These are phyloP conservation scores for Fusarium sp. DNA, from an alignment of 2,329 filamentous ascomycete species.

Conservation along the genomic window DNA sequence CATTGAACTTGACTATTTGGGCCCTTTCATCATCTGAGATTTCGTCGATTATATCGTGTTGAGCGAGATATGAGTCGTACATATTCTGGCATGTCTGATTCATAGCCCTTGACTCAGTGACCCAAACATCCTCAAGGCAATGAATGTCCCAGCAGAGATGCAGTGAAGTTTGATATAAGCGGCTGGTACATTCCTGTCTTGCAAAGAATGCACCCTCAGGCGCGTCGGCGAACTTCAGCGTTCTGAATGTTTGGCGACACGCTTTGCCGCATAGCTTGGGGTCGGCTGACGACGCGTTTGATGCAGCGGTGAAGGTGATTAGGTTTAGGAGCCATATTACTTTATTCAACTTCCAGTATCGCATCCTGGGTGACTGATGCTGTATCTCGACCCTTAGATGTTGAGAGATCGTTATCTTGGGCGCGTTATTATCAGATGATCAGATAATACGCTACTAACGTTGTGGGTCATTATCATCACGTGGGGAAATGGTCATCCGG, in stretches of 20 bases:
- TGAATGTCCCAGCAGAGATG: conserved; percentile 14
- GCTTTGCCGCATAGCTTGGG: conserved; percentile 1
- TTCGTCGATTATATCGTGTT: not conserved
- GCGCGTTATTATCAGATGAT: conserved; percentile 18
- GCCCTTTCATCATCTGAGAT: not conserved
- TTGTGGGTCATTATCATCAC: conserved; percentile 15
- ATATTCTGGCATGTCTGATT: conserved; percentile 5
- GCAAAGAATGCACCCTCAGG: conserved; percentile 9
- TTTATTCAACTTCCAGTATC: rapidly evolving
- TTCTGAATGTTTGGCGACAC: conserved; percentile 22
- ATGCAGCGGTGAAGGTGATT: rapidly evolving
- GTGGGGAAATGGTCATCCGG: not conserved
- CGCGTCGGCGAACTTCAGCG: conserved; percentile 11
- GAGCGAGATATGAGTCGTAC: not conserved
- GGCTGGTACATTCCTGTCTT: conserved; percentile 5
- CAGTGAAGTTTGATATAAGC: not conserved
- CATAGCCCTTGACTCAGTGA: not conserved
- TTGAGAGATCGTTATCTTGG: not conserved
- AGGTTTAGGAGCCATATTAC: rapidly evolving
- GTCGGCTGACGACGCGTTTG: not conserved
- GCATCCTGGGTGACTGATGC: not conserved
- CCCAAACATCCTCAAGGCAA: not conserved
- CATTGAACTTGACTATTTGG: not conserved
- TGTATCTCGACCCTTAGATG: not conserved
- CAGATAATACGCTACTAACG: conserved; percentile 9